Base-by-base conservation (phyloP, 164 flowering plant species). In the Litsea cubeba region DNA sequence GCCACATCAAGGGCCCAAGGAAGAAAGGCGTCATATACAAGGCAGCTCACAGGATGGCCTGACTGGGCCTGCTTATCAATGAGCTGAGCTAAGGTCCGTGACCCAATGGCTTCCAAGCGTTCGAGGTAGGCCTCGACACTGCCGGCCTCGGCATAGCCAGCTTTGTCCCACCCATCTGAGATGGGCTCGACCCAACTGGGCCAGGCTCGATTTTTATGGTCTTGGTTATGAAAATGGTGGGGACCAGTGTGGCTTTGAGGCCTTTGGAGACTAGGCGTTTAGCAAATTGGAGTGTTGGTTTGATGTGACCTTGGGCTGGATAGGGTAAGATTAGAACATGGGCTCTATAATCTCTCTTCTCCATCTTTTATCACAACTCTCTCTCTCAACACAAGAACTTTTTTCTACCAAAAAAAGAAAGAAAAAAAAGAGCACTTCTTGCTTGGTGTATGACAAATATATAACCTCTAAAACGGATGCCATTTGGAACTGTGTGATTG, bases 1-100 rank as follows among this genome's bases (percentile, higher is more conserved):
- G 83, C 88, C 0, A 88, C 63, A 5, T 84, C 84, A 2, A 86
- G 66, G 4, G 72, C 85, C 91, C 91, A 89, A 10, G 88, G 79
- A 57, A 85, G 26, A 3, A 60, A 0, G 2, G 87, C 72, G 35
- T 3, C 95, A 57, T 87, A 87, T 1, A 89, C 71, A 8, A 90
- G 32, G 60, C 76, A 74, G 3, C 35, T 79, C 1, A 75, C 26
- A 1, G 82, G 85, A 50, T 51, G 1, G 6, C 25, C 71, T 0
- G 74, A 28, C 10, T 18, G 26, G 1, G 49, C 54, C 10, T 54
- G 71, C 2, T 73, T 71, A 25, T 75, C 70, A 15, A 88, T 78
- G 72, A 86, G 71, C 2, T 79, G 50, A 0, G 50, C 30, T 25
- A 89, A 54, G 54, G 69, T 76, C n/a, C 49, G 17, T 3, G 84